phyloP scores from a whole-genome alignment of 768 basidiomycete genomes.

The Lactarius quietus region DNA sequence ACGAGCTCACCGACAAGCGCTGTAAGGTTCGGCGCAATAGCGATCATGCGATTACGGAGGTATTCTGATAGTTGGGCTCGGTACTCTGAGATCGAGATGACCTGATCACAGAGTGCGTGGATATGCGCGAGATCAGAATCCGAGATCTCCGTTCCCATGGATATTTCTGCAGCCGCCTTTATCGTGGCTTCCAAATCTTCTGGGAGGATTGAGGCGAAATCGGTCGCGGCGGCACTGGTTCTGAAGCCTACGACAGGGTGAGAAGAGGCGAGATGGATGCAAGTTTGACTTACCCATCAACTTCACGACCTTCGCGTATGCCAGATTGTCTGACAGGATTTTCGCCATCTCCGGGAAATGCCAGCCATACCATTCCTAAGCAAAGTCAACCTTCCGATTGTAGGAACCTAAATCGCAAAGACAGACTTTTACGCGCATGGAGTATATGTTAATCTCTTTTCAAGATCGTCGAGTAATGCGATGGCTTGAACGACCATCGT shows the following conservation, averaged over 20 bases:
- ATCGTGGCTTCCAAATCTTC: constrained; percentile 95
- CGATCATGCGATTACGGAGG: constrained; percentile 95
- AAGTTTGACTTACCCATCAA: constrained; percentile 61
- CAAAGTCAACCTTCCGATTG: background rate
- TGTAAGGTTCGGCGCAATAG: constrained; percentile 96
- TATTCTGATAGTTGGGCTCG: constrained; percentile 95
- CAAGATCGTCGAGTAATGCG: constrained; percentile 93
- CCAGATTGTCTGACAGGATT: constrained; percentile 95
- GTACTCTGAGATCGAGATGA: constrained; percentile 94
- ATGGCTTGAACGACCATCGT: constrained; percentile 99
- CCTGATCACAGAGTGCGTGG: constrained; percentile 94
- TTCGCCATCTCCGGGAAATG: constrained; percentile 99
- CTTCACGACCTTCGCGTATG: constrained; percentile 92
- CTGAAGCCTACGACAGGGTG: constrained; percentile 66
- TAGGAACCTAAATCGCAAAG: background rate
- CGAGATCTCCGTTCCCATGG: constrained; percentile 99
- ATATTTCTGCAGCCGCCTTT: constrained; percentile 95
- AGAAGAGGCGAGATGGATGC: constrained; percentile 4
- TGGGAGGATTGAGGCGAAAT: constrained; percentile 86
- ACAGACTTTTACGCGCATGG: constrained; percentile 94
- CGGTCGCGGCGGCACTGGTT: constrained; percentile 83
- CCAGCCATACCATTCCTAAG: constrained; percentile 99
- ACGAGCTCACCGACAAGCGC: constrained; percentile 76
- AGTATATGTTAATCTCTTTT: constrained; percentile 99
- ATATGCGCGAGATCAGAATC: constrained; percentile 97